Evolutionary conservation across 2,329 filamentous ascomycete species (phyloP).

Genomic region (Neocatenulostroma microsporum): DNA sequence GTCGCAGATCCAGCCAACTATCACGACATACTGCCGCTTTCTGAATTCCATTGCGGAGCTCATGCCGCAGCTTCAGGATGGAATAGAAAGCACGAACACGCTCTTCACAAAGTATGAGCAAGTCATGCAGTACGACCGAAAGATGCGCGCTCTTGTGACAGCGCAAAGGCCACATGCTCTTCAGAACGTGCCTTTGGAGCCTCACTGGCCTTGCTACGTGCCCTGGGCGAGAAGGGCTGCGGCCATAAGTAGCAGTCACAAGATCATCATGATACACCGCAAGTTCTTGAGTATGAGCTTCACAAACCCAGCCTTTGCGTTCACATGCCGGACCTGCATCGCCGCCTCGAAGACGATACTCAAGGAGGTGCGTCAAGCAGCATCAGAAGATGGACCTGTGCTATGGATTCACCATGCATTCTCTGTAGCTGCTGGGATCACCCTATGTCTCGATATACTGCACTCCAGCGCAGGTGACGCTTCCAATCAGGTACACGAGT

Average conservation of each 20-base stretch:
- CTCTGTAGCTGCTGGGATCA: conserved; percentile 8
- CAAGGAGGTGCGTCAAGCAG: conserved; percentile 4
- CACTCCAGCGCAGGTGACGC: conserved; percentile 5
- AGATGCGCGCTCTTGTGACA: conserved; percentile 6
- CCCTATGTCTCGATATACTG: conserved; percentile 6
- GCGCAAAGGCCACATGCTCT: conserved; percentile 1
- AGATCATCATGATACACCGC: conserved; percentile 15
- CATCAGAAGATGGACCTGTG: conserved; percentile 4
- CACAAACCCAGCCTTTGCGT: conserved; percentile 7
- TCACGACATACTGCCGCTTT: conserved; percentile 9
- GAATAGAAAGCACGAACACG: conserved; percentile 7
- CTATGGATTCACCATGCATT: conserved; percentile 9
- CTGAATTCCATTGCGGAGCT: conserved; percentile 6
- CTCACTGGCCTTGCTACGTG: conserved; percentile 7
- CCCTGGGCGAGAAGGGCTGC: conserved; percentile 8
- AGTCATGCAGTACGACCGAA: conserved; percentile 9
- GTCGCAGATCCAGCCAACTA: conserved; percentile 2
- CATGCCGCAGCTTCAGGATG: conserved; percentile 9
- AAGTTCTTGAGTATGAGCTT: conserved; percentile 12
- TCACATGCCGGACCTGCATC: conserved; percentile 10
- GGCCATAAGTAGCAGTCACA: conserved; percentile 8
- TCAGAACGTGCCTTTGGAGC: conserved; percentile 2
- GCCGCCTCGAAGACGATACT: conserved; percentile 13
- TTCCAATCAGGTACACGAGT: conserved; percentile 5
- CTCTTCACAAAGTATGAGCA: conserved; percentile 10